Base-by-base conservation (phyloP, 805 yeast genomes). In the Zygotorulaspora chibaensis region DNA sequence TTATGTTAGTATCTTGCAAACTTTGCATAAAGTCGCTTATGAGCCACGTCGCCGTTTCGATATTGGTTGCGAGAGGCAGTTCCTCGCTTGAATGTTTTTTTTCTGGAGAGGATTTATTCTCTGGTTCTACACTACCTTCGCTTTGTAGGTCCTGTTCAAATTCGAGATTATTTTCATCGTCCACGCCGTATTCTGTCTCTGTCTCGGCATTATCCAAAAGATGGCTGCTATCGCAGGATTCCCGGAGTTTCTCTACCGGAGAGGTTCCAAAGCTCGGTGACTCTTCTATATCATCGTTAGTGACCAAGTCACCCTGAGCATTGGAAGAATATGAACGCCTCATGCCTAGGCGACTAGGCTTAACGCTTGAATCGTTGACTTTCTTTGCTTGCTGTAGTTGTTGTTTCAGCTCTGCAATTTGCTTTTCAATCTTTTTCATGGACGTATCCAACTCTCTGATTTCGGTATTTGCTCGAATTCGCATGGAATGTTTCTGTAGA, bases 31-130 rank as follows among this genome's bases (percentile, higher is more conserved):
- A 63, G 34, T 62, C 67, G 42, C 67, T 63, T 1, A 66, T 58
- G 10, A 59, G 53, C 70, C 70, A 66, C 1, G 67, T 66, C 1
- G 66, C 67, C 11, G 61, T 58, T 43, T 63, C 67, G 3, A 50
- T 45, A 12, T 55, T 50, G 13, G 52, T 40, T 7, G 49, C 34
- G 13, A 30, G 42, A 7, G 49, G 45, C 11, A 34, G 30, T 25
- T 40, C 47, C 3, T 43, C 49, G 15, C 35, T 28, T 15, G 36
- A 10, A n/a, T 33, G 36, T 4, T 33, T 33, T 33, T 17, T 33
- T 13, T 33, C 36, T 13, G 36, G 36, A 13, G 36, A 33, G 18
- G 36, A 3, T 13, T n/a, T 5, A 10, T 13, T 13, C 5, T 10
- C 16, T 8, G 36, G 5, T 16, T 33, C 36, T 7, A n/a, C 12